Base-by-base conservation (phyloP, 1,284 basidiomycete species). In the Cutaneotrichosporon cutaneum region DNA sequence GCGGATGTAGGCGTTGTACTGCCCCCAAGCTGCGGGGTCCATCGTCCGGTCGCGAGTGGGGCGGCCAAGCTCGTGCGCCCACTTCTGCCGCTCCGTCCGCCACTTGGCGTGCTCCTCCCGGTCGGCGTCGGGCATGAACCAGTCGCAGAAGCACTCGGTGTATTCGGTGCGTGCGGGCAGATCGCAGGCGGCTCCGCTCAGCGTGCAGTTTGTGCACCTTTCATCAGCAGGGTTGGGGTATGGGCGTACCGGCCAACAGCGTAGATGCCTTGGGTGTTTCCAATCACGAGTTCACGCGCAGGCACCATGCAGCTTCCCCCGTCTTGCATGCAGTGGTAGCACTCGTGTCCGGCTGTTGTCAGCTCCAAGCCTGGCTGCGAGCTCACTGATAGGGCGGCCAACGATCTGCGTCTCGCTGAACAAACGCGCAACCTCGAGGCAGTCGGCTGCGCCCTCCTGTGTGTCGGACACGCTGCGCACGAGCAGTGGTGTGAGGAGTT, bases 201-300 rank as follows among this genome's bases (percentile, higher is more conserved):
- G 22, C n/a, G 50, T 54, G 42, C 61, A 62, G 27, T 55, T 32
- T 4, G 59, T 30, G 54, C 61, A 62, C 24, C 61, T 42, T 18
- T 9, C 22, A 18, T 48, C 9, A 48, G 47, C 47, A 5, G 18
- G 18, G 16, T 7, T 18, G 16, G 9, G 18, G 39, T 2, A n/a
- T 18, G 18, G 36, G n/a, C 39, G 39, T 42, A 42, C 39, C 39
- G 39, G 39, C 39, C 39, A 4, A 42, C 8, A 8, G 39, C 39
- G 18, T 18, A n/a, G 39, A 42, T n/a, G 18, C 39, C 39, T 6
- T 6, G 4, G 0, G 39, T 42, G 39, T 42, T 18, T 2, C 39
- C 39, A 18, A n/a, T 7, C 3, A 0, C 2, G 18, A 8, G 13
- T 4, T 18, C 39, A 8, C 16, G 16, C 16, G 18, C 39, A 42